Evolutionary conservation across 1,284 basidiomycete species (phyloP).

Genomic region (Sphagnurus paluster): DNA sequence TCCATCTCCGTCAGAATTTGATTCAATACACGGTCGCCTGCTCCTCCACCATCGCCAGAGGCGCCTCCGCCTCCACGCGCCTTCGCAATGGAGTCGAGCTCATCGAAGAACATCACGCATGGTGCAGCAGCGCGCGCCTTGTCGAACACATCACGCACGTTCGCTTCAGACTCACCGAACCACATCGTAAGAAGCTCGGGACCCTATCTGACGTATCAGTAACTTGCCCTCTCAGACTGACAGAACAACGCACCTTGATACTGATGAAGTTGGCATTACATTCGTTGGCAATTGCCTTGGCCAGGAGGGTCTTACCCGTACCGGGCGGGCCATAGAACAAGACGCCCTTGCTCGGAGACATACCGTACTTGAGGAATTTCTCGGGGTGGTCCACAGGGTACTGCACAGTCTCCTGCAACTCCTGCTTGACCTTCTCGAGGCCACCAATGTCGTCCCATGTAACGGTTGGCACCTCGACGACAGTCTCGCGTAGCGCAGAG

Average conservation of each 20-base stretch:
- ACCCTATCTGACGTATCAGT: constrained; percentile 53
- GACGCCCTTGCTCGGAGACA: constrained; percentile 99
- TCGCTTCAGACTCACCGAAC: constrained; percentile 99
- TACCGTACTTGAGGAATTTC: constrained; percentile 99
- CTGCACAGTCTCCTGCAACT: constrained; percentile 98
- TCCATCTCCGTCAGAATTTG: constrained; percentile 99
- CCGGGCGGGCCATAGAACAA: constrained; percentile 97
- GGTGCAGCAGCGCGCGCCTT: constrained; percentile 98
- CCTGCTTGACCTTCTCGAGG: constrained; percentile 98
- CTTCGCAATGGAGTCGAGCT: constrained; percentile 98
- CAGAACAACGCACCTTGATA: constrained; percentile 65
- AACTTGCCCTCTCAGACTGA: background rate
- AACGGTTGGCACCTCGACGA: constrained; percentile 85
- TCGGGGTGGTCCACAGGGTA: constrained; percentile 99
- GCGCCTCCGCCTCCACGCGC: constrained; percentile 81
- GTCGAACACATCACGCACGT: constrained; percentile 99
- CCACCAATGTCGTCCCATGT: constrained; percentile 99
- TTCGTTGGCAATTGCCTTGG: constrained; percentile 98
- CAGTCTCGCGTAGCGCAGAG: constrained; percentile 95
- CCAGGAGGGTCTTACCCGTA: constrained; percentile 94
- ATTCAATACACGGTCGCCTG: constrained; percentile 96
- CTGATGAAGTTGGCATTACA: constrained; percentile 99
- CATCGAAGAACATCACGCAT: constrained; percentile 99
- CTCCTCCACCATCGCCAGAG: constrained; percentile 89
- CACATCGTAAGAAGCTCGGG: constrained; percentile 99